Percentiles rank a stretch among this genome's conserved stretches.
These are phyloP conservation scores for Metschnikowia similis DNA, from an alignment of 805 yeast genomes.

Conservation along the genomic window DNA sequence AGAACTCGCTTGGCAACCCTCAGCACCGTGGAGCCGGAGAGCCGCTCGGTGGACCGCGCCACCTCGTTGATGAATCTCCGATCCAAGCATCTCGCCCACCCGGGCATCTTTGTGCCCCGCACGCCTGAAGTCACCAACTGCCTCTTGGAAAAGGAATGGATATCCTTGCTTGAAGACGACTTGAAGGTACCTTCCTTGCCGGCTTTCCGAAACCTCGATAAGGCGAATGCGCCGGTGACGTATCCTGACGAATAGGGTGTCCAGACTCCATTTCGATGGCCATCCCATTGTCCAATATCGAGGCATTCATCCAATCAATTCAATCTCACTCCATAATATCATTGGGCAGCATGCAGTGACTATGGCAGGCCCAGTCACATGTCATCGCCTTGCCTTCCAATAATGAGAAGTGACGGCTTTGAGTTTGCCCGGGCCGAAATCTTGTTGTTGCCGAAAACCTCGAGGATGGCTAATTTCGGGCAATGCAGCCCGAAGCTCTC, in stretches of 20 bases:
- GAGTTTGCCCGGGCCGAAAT: conserved; percentile 54
- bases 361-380: background rate
- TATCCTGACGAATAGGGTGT: conserved; percentile 30
- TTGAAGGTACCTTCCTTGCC: conserved; percentile 42
- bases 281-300: too few species aligned
- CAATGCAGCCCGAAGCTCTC: conserved; percentile 55
- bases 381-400: conserved; percentile 57
- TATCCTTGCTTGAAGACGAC: conserved; percentile 19
- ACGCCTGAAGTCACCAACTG: conserved; percentile 34
- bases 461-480: conserved; percentile 58
- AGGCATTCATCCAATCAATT: too few species aligned
- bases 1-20: conserved; percentile 19
- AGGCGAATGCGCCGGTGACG: conserved; percentile 46
- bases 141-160: conserved; percentile 17
- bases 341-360: too few species aligned
- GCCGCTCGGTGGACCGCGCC: conserved; percentile 9
- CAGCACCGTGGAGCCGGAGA: conserved; percentile 16
- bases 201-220: conserved; percentile 59
- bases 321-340: too few species aligned
- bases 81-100: conserved; percentile 27
- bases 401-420: conserved; percentile 53
- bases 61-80: conserved; percentile 20
- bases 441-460: conserved; percentile 76
- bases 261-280: too few species aligned
- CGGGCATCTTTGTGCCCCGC: conserved; percentile 31